These are phyloP conservation scores for Pichia sp. DNA, from an alignment of 1,139 yeast genomes.

Conservation along the genomic window DNA sequence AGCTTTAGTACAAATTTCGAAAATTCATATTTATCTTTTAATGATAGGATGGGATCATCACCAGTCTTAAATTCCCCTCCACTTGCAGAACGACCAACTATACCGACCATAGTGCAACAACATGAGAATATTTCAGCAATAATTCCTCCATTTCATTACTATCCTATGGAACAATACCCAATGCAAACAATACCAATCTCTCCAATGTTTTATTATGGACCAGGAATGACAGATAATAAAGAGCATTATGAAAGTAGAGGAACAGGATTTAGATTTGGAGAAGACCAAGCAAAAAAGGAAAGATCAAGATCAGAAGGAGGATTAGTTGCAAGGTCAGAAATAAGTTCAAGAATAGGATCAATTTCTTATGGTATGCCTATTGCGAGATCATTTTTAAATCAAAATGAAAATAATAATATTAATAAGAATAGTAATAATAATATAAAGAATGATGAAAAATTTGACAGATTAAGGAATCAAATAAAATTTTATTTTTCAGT, in stretches of 20 bases:
- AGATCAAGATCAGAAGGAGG: too few relatives aligned
- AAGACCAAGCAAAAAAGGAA: too few relatives aligned
- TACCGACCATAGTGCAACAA: not conserved
- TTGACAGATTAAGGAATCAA: slow-evolving; percentile 39
- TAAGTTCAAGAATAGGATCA: not conserved
- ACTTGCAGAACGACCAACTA: not conserved
- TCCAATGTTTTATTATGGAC: slow-evolving; percentile 1
- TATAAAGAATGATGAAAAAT: not conserved
- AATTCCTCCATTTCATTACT: not conserved
- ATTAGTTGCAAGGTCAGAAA: too few relatives aligned
- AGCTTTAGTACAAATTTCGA: not conserved
- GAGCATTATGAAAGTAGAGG: too few relatives aligned
- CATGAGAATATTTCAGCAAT: not conserved
- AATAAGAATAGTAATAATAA: not conserved
- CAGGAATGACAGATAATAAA: not conserved
- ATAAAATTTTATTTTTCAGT: slow-evolving; percentile 80
- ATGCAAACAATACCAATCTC: not conserved
- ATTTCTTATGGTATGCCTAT: slow-evolving; percentile 4
- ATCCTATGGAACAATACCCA: not conserved
- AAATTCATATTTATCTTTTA: not conserved
- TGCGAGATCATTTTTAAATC: not conserved
- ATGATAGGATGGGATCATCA: not conserved
- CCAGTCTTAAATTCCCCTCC: not conserved
- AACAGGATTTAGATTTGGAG: too few relatives aligned
- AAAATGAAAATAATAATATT: not conserved